A percentile compares a stretch with the other conserved stretches of the same genome.
Evolutionary conservation across 2,329 filamentous ascomycete species (phyloP).

Genomic region (Pyrenophora teres): DNA sequence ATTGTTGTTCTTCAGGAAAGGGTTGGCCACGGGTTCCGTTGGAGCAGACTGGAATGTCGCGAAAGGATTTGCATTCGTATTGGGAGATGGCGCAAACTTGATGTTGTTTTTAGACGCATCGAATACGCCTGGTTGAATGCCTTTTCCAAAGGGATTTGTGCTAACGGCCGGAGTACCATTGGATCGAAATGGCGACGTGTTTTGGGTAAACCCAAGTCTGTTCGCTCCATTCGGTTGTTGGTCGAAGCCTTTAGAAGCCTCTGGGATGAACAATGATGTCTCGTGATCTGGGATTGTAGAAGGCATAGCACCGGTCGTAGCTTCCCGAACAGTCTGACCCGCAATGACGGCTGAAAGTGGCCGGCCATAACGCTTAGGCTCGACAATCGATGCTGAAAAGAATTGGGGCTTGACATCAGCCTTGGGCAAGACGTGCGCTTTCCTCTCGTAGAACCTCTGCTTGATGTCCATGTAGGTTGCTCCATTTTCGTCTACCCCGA

Average conservation of each 20-base stretch:
- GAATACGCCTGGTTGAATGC: constrained; percentile 35
- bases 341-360: constrained; percentile 62
- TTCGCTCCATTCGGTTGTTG: constrained; percentile 8
- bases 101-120: constrained; percentile 35
- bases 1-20: constrained; percentile 11
- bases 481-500: constrained; percentile 54
- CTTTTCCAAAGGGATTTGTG: constrained; percentile 20
- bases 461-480: constrained; percentile 59
- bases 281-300: constrained; percentile 35
- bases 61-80: constrained; percentile 17
- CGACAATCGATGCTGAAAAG: constrained; percentile 60
- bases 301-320: constrained; percentile 56
- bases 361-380: constrained; percentile 62
- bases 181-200: constrained; percentile 27
- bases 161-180: constrained; percentile 4
- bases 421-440: constrained; percentile 25
- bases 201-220: constrained; percentile 16
- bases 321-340: constrained; percentile 59
- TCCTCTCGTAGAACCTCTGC: constrained; percentile 47
- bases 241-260: constrained; percentile 26
- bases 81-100: constrained; percentile 27
- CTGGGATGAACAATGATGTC: constrained; percentile 51
- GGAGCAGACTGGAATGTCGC: background rate
- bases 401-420: constrained; percentile 51
- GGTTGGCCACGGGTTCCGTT: constrained; percentile 3